Evolutionary conservation across 805 yeast species (phyloP), one percentile per base, ranked within the genome.

Genomic region (Candida maltosa): DNA sequence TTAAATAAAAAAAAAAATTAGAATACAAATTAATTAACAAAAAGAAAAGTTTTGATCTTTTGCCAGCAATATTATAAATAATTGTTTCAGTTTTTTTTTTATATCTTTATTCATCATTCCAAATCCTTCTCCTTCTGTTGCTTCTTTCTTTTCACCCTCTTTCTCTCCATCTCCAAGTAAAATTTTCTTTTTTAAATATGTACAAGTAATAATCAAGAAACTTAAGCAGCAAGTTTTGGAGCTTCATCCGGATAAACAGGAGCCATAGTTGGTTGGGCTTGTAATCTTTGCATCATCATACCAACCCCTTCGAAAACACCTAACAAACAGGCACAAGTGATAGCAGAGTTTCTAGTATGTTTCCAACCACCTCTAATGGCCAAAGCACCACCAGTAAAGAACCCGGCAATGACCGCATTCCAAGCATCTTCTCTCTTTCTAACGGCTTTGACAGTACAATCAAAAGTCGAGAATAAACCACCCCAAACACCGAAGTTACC

Each of bases 401-500:
- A 88, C 39, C 98, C 98, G 22, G 97, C 97, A 56, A 91, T 82
- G 57, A 93, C 89, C 47, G 97, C 96, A 60, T 93, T 93, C 86
- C 95, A 86, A 5, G 97, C 96, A 62, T 93, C 98, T 64, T 93
- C 98, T 72, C 97, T 87, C 65, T 87, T 85, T 73, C 98, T 85
- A 28, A 93, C 78, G 2, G 91, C 96, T 64, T 91, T 93, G 31
- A 93, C 95, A 11, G 89, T 76, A 73, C 98, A 93, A 65, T 93
- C 98, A 57, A 81, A 93, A 10, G 94, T 83, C 22, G 97, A 87
- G 59, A 93, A 93, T 51, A 93, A 70, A 42, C 98, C 98, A 73
- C 98, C 98, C 98, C 98, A 93, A 26, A 87, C 95, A 69, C 98
- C 98, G 55, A 93, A 91, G 65, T 93, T 93, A 56, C 98, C 98